Evolutionary conservation across 1,284 basidiomycete species (phyloP).

Genomic region (Austroboletus rostrupii): DNA sequence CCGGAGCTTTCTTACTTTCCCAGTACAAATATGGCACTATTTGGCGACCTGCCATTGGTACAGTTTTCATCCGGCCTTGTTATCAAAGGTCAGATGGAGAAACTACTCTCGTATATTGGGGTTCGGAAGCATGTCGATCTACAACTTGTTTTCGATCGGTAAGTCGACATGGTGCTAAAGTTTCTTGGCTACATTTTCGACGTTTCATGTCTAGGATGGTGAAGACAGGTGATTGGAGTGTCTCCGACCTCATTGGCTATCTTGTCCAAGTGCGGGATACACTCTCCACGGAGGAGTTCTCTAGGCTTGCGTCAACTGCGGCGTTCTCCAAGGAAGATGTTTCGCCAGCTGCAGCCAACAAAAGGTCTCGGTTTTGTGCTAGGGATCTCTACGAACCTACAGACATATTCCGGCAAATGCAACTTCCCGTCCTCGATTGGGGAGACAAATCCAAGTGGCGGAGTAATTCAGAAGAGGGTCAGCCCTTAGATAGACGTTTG

Average conservation of each 20-base stretch:
- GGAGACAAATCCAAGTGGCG: conserved; percentile 76
- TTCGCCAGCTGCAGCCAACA: conserved; percentile 27
- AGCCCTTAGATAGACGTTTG: conserved; percentile 6
- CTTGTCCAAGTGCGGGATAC: conserved; percentile 82
- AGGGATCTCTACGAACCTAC: conserved; percentile 82
- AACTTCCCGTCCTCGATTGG: conserved; percentile 88
- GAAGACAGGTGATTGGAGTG: conserved; percentile 80
- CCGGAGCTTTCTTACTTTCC: conserved; percentile 86
- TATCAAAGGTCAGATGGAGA: conserved; percentile 77
- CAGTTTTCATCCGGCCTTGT: conserved; percentile 62
- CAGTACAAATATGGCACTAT: conserved; percentile 70
- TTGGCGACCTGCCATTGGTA: conserved; percentile 84
- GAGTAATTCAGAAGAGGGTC: conserved; percentile 80
- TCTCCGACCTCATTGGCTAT: conserved; percentile 79
- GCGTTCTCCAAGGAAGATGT: conserved; percentile 72
- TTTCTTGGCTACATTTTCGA: background rate
- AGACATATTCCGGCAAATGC: conserved; percentile 69
- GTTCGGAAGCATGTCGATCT: conserved; percentile 91
- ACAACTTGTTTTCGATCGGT: conserved; percentile 84
- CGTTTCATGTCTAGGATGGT: conserved; percentile 57
- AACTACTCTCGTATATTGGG: conserved; percentile 73
- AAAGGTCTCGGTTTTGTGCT: conserved; percentile 54
- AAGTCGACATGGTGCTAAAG: conserved; percentile 12
- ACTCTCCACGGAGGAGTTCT: conserved; percentile 65
- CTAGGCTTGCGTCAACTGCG: conserved; percentile 73